Conservation (phyloP, 2,329 filamentous ascomycete genomes). For the Colletotrichum sojae region DNA sequence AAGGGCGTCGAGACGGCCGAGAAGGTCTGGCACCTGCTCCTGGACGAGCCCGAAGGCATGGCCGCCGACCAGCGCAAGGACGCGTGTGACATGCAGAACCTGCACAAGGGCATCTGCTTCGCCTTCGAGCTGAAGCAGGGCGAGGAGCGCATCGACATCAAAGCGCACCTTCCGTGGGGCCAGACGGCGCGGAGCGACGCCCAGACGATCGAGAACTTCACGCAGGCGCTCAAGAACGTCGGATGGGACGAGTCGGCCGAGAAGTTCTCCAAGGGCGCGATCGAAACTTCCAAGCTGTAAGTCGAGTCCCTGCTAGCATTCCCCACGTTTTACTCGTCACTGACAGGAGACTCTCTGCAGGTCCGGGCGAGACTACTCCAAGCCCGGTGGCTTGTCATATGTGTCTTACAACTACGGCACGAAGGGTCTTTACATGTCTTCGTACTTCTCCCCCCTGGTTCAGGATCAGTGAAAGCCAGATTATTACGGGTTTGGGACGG, state of each 20-base stretch:
- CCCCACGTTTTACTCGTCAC: neutral
- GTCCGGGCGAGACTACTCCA: slow-evolving; percentile 24
- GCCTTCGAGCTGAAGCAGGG: slow-evolving; percentile 45
- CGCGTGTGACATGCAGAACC: slow-evolving; percentile 23
- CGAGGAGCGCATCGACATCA: slow-evolving; percentile 35
- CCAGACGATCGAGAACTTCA: slow-evolving; percentile 30
- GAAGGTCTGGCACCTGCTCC: slow-evolving; percentile 45
- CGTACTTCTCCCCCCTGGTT: slow-evolving; percentile 23
- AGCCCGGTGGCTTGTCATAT: slow-evolving; percentile 21
- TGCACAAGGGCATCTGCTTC: slow-evolving; percentile 43
- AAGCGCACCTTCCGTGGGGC: slow-evolving; percentile 30
- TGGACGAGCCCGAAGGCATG: slow-evolving; percentile 43
- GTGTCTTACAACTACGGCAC: slow-evolving; percentile 26
- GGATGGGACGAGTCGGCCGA: slow-evolving; percentile 27
- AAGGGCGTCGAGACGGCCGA: slow-evolving; percentile 42
- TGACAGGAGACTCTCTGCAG: neutral
- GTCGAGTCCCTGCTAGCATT: neutral
- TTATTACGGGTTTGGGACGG: neutral
- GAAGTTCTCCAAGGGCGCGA: slow-evolving; percentile 10
- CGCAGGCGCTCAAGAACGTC: slow-evolving; percentile 12
- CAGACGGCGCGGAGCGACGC: slow-evolving; percentile 32
- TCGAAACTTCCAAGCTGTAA: slow-evolving; percentile 20
- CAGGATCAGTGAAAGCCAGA: neutral
- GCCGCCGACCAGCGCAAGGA: slow-evolving; percentile 37
- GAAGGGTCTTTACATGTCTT: slow-evolving; percentile 33